These are phyloP conservation scores for Proteromonas lacertae DNA, from an alignment of 352 stramenopile genomes.

Conservation along the genomic window DNA sequence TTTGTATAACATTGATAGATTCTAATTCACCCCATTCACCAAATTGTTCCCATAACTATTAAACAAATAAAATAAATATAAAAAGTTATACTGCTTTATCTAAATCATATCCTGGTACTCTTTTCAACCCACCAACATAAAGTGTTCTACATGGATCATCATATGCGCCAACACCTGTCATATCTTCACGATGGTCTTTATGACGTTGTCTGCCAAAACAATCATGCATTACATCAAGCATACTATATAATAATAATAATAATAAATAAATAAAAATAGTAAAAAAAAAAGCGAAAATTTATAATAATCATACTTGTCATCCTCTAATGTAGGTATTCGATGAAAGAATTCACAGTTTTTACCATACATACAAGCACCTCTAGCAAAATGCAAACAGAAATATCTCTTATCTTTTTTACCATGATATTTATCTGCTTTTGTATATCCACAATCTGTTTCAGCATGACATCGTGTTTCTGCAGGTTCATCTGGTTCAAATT, in stretches of 20 bases:
- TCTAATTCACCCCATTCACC: slow-evolving; percentile 56
- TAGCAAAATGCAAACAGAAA: slow-evolving; percentile 62
- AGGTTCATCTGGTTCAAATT: slow-evolving; percentile 33
- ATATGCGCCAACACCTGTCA: slow-evolving; percentile 53
- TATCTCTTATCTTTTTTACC: slow-evolving; percentile 23
- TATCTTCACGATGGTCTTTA: slow-evolving; percentile 50
- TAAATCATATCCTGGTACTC: slow-evolving; percentile 13
- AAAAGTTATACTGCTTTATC: too few species aligned
- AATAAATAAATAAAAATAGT: not conserved
- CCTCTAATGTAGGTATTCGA: slow-evolving; percentile 16
- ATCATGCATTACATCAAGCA: slow-evolving; percentile 28
- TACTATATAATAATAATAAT: slow-evolving; percentile 8
- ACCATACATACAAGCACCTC: slow-evolving; percentile 43
- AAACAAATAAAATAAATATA: slow-evolving; percentile 13
- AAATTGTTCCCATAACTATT: slow-evolving; percentile 38
- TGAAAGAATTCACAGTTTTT: slow-evolving; percentile 61
- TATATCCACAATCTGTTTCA: slow-evolving; percentile 39
- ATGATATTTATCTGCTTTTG: slow-evolving; percentile 37
- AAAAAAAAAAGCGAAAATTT: not conserved
- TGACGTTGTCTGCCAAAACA: slow-evolving; percentile 56
- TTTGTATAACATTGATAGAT: slow-evolving; percentile 54
- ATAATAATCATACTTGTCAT: slow-evolving; percentile 4
- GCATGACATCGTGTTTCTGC: slow-evolving; percentile 39
- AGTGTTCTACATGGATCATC: slow-evolving; percentile 47
- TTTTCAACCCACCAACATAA: slow-evolving; percentile 39